Evolutionary conservation across 768 basidiomycete genomes (phyloP), one percentile per base, ranked within the genome.

Genomic region (Imleria badia): DNA sequence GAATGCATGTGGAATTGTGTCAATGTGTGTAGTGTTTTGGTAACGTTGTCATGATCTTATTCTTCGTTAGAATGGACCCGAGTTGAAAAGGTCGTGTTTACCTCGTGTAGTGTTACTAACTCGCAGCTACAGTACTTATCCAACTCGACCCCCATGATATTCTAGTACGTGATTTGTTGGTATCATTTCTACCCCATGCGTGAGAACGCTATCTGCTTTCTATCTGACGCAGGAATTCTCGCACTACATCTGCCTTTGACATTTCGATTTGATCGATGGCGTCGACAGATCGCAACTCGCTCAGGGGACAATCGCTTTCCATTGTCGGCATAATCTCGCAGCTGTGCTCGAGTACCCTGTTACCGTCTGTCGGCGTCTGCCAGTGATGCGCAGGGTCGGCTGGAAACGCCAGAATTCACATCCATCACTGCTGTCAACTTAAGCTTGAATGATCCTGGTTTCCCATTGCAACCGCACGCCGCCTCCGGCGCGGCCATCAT

Each of bases 161-260:
- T 13, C 40, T 17, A 36, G 48, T 51, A 45, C 38, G 59, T 59
- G 51, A 48, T 48, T 5, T 19, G 13, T 48, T 41, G 46, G 26
- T 26, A 41, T 52, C 22, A 35, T 29, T 39, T 13, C 14, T 44
- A 7, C 30, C 26, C 19, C 22, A 15, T 20, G 33, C 45, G 43
- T 15, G 38, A 45, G 22, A 10, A 38, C 6, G 34, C 23, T 34
- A 46, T 59, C 40, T 48, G 42, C 26, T 31, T 50, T 42, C 20
- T 29, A 48, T 59, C 58, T 54, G 42, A 38, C 31, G 33, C 29
- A 54, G 30, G 46, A 48, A 60, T 46, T 51, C 8, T 53, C 11
- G 13, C 12, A 45, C 7, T 38, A 26, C 29, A 47, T 44, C 42
- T 35, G 8, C 30, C 6, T 53, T 46, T 38, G 50, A 36, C 36